Conservation (phyloP, 139 green algal species). For the Limnomonas spitsbergensis region DNA sequence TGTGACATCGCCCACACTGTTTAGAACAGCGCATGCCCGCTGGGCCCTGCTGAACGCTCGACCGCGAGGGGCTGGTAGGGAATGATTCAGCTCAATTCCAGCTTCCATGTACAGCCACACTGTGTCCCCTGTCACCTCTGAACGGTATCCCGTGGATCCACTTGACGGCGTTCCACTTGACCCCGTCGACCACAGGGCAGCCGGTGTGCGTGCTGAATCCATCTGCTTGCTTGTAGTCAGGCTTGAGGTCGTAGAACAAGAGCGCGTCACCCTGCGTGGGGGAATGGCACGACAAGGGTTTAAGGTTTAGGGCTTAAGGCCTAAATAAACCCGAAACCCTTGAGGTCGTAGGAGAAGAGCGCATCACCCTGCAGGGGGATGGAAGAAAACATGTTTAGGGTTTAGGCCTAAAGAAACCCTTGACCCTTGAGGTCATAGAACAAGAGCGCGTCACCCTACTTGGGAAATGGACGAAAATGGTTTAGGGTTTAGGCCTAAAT, state of each 20-base stretch:
- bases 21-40: neutral
- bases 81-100: neutral
- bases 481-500: no score
- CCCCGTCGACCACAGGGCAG: slow-evolving; percentile 16
- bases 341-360: no score
- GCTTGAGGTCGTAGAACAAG: slow-evolving; percentile 41
- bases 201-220: slow-evolving; percentile 13
- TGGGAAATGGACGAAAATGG: no score
- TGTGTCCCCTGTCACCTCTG: slow-evolving; percentile 3
- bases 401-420: no score
- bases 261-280: slow-evolving; percentile 61
- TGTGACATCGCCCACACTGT: neutral
- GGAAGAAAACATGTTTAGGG: no score
- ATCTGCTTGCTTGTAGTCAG: slow-evolving; percentile 3
- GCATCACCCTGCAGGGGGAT: no score
- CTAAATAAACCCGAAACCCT: no score
- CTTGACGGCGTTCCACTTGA: slow-evolving; percentile 27
- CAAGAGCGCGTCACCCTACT: no score
- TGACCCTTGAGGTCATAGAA: no score
- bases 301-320: no score
- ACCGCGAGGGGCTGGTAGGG: neutral
- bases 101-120: neutral
- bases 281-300: no score
- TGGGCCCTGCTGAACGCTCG: neutral
- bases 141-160: slow-evolving; percentile 10